Evolutionary conservation across 306 rosid species (phyloP), one percentile per base, ranked within the genome.

Genomic region (Hippophae rhamnoides): DNA sequence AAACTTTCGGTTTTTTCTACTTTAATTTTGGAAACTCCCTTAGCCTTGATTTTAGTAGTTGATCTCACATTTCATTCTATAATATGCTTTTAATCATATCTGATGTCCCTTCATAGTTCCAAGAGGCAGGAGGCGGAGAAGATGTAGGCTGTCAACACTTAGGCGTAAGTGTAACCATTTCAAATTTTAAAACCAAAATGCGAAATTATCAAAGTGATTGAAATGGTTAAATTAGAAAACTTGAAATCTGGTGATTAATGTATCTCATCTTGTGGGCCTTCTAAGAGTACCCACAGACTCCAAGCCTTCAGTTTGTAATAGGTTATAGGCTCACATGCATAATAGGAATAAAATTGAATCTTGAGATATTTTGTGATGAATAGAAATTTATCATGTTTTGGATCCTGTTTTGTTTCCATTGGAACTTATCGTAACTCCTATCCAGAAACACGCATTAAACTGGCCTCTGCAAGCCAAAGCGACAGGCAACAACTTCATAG

Each of bases 361-460:
- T 31, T 31, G 38, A 31, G 38, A 31, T 31, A 31, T 31, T 31
- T 31, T 31, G 38, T 31, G 38, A 31, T 31, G 38, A 31, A 31
- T 31, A 4, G 2, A 2, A 31, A 31, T 31, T 31, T 31, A 31
- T 31, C 4, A 2, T 31, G 38, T 31, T 31, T 31, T 49, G 14
- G n/a, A 12, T 23, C 14, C 60, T 25, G 27, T 62, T 52, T 62
- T 1, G 18, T 64, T 56, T 13, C 61, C 42, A 7, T 62, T 66
- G 60, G 54, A 61, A 57, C 70, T 64, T 61, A 27, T 18, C 62
- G 47, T 70, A 43, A 63, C 43, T 54, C 60, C 62, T 64, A 57
- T 69, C 48, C 82, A 93, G 99, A 74, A 86, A 69, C 86, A 57
- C 95, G 83, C 40, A 9, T 86, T 61, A 93, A 75, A 79, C 95